phyloP scores from a whole-genome alignment of 2,329 filamentous ascomycete species.

The Xylariales sp. region DNA sequence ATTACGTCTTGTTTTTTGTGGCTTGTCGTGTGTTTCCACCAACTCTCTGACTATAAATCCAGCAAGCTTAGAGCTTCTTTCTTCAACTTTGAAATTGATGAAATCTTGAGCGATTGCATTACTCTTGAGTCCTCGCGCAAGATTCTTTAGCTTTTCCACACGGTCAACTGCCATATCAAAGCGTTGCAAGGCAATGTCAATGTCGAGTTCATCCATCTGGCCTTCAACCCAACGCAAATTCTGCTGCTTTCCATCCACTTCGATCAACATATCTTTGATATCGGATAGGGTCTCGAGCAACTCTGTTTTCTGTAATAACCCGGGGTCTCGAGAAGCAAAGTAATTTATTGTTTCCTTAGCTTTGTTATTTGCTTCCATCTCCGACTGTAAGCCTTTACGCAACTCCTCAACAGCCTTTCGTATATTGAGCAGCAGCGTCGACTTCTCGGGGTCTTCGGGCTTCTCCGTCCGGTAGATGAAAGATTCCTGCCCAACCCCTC shows the following conservation, averaged over 20 bases:
- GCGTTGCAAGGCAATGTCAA: constrained; percentile 89
- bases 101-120: constrained; percentile 91
- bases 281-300: constrained; percentile 81
- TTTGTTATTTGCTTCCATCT: constrained; percentile 88
- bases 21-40: constrained; percentile 80
- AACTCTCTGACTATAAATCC: constrained; percentile 81
- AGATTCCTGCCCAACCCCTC: constrained; percentile 85
- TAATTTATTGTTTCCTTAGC: constrained; percentile 87
- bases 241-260: constrained; percentile 96
- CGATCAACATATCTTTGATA: constrained; percentile 89
- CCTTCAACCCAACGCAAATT: constrained; percentile 95
- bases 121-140: constrained; percentile 83
- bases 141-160: constrained; percentile 84
- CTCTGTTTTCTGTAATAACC: constrained; percentile 81
- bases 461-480: constrained; percentile 95
- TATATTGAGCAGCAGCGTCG: constrained; percentile 84
- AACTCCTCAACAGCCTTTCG: constrained; percentile 93
- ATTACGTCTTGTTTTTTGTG: constrained; percentile 81
- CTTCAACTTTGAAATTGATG: constrained; percentile 90
- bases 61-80: constrained; percentile 82
- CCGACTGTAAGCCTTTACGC: constrained; percentile 83
- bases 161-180: constrained; percentile 86
- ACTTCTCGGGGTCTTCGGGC: constrained; percentile 81
- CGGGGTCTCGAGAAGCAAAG: constrained; percentile 81
- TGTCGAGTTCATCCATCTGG: constrained; percentile 95